Evolutionary conservation across 148 eudicot genomes (phyloP).

Genomic region (Vaccinium myrtillus): DNA sequence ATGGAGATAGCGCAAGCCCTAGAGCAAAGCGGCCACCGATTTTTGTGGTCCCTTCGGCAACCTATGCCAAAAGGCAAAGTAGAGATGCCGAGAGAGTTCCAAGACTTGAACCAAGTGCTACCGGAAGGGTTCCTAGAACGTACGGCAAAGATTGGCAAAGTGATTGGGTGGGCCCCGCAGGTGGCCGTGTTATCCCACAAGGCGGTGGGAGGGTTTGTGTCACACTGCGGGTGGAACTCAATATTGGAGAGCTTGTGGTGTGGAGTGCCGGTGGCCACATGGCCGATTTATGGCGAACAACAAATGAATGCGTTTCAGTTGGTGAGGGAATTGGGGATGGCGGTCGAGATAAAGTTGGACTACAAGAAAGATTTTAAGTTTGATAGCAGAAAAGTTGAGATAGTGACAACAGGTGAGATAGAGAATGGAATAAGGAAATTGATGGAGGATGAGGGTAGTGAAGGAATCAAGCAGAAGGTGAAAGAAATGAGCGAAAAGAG

Average conservation of each 20-base stretch:
- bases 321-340: slow-evolving; percentile 27
- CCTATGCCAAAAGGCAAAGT: too few relatives aligned
- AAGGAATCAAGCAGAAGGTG: slow-evolving; percentile 13
- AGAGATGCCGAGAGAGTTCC: too few relatives aligned
- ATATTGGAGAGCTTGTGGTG: slow-evolving; percentile 34
- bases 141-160: slow-evolving; percentile 15
- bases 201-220: slow-evolving; percentile 29
- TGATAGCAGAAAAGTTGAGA: neutral
- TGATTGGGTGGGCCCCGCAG: slow-evolving; percentile 42
- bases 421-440: slow-evolving; percentile 24
- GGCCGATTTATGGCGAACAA: slow-evolving; percentile 36
- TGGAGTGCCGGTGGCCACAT: slow-evolving; percentile 28
- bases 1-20: too few relatives aligned
- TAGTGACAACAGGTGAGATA: slow-evolving; percentile 25
- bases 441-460: slow-evolving; percentile 8
- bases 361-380: neutral
- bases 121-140: too few relatives aligned
- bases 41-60: too few relatives aligned
- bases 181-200: slow-evolving; percentile 19
- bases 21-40: too few relatives aligned
- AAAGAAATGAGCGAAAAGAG: slow-evolving; percentile 18
- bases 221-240: slow-evolving; percentile 42
- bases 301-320: slow-evolving; percentile 30
- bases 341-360: slow-evolving; percentile 30
- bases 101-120: too few relatives aligned